Evolutionary conservation across 495 filamentous ascomycete genomes (phyloP).

Genomic region (Penicillium tannophilum): DNA sequence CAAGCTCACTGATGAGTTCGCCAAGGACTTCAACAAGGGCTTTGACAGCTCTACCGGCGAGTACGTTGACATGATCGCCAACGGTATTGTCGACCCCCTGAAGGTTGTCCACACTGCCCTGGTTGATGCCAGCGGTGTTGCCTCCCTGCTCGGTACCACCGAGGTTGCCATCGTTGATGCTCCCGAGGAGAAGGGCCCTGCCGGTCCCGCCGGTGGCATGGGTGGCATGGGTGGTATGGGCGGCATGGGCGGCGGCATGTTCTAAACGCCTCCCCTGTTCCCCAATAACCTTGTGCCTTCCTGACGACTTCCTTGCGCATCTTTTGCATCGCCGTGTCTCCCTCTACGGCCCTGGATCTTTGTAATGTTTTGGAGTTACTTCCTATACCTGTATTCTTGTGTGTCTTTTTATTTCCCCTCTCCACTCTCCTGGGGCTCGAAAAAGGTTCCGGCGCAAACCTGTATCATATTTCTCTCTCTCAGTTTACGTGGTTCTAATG

Average conservation of each 20-base stretch:
- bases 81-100: conserved; percentile 97
- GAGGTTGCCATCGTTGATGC: conserved; percentile 98
- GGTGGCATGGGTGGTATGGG: conserved; percentile 74
- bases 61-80: conserved; percentile 96
- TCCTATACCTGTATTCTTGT: conserved; percentile 37
- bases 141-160: conserved; percentile 94
- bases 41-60: conserved; percentile 95
- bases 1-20: conserved; percentile 95
- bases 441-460: conserved; percentile 32
- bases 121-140: conserved; percentile 93
- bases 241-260: conserved; percentile 57
- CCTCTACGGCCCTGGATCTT: conserved; percentile 28
- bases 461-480: conserved; percentile 30
- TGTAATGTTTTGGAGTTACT: conserved; percentile 38
- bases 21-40: conserved; percentile 93
- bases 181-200: conserved; percentile 81
- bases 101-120: conserved; percentile 98
- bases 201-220: conserved; percentile 62
- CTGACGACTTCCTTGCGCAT: conserved; percentile 34
- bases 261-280: conserved; percentile 36
- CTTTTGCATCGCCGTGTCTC: conserved; percentile 49
- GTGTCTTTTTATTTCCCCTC: conserved; percentile 19
- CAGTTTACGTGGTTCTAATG: conserved; percentile 23
- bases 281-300: conserved; percentile 13
- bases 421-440: conserved; percentile 30